These are phyloP conservation scores for barley (Hordeum vulgare) DNA, from an alignment of 176 grass and related monocot genomes.

Conservation along the genomic window DNA sequence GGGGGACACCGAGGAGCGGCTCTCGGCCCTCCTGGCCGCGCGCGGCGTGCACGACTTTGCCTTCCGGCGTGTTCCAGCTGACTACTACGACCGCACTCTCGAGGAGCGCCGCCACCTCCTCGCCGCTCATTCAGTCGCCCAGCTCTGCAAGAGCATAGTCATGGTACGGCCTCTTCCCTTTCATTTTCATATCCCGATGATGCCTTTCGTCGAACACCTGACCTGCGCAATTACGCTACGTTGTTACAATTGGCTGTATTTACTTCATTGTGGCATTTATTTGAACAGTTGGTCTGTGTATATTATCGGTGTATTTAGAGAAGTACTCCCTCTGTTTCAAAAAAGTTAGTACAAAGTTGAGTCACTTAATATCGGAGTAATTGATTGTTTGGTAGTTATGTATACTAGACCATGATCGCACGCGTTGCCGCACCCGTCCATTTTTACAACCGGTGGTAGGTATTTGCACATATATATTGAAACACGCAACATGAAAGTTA, in stretches of 20 bases:
- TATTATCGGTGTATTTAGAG: not conserved
- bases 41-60: slow-evolving; percentile 56
- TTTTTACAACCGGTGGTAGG: too few relatives aligned
- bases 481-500: too few relatives aligned
- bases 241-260: not conserved
- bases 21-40: slow-evolving; percentile 42
- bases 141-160: slow-evolving; percentile 97
- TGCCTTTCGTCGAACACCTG: slow-evolving; percentile 43
- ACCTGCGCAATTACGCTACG: not conserved
- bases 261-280: slow-evolving; percentile 3
- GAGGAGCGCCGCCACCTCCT: slow-evolving; percentile 62
- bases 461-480: too few relatives aligned
- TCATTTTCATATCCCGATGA: not conserved
- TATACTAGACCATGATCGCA: too few relatives aligned
- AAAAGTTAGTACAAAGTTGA: too few relatives aligned
- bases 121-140: slow-evolving; percentile 42
- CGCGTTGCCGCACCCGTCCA: too few relatives aligned
- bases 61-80: slow-evolving; percentile 61
- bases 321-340: too few relatives aligned
- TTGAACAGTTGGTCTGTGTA: slow-evolving; percentile 9
- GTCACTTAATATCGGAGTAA: too few relatives aligned
- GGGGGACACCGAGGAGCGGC: slow-evolving; percentile 32
- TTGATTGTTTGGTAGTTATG: not conserved
- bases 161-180: slow-evolving; percentile 39
- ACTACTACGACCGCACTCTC: slow-evolving; percentile 75